These are phyloP conservation scores for Ailanthus altissimus DNA, from an alignment of 345 rosid genomes.

Conservation along the genomic window DNA sequence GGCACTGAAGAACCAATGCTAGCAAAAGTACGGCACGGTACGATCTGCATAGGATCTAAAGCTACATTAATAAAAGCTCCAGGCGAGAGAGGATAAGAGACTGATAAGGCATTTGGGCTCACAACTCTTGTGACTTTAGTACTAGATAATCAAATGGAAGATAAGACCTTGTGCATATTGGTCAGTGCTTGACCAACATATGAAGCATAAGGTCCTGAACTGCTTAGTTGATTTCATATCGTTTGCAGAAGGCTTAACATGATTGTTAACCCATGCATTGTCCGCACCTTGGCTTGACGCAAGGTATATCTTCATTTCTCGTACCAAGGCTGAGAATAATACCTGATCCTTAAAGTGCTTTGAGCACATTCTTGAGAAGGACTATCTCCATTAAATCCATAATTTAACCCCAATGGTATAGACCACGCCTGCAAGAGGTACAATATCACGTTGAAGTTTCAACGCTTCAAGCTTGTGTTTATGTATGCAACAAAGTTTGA, in stretches of 20 bases:
- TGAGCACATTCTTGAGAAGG: slow-evolving; percentile 40
- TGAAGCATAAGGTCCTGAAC: slow-evolving; percentile 24
- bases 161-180: slow-evolving; percentile 28
- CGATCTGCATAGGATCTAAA: too few species aligned
- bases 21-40: too few species aligned
- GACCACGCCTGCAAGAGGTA: too few species aligned
- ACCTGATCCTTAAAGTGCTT: slow-evolving; percentile 30
- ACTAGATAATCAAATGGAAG: slow-evolving; percentile 10
- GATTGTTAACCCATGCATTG: slow-evolving; percentile 24
- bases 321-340: slow-evolving; percentile 34
- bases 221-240: slow-evolving; percentile 41
- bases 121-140: slow-evolving; percentile 33
- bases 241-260: slow-evolving; percentile 30
- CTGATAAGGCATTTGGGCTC: slow-evolving; percentile 10
- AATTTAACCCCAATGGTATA: background rate
- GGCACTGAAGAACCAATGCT: too few species aligned
- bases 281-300: slow-evolving; percentile 25
- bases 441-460: too few species aligned
- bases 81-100: too few species aligned
- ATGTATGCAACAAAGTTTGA: too few species aligned
- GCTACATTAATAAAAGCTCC: too few species aligned
- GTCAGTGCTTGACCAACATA: slow-evolving; percentile 30
- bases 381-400: slow-evolving; percentile 31
- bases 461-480: too few species aligned
- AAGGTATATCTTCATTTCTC: slow-evolving; percentile 36